Conservation (phyloP, 768 basidiomycete genomes). For the Mrakia blollopis region DNA sequence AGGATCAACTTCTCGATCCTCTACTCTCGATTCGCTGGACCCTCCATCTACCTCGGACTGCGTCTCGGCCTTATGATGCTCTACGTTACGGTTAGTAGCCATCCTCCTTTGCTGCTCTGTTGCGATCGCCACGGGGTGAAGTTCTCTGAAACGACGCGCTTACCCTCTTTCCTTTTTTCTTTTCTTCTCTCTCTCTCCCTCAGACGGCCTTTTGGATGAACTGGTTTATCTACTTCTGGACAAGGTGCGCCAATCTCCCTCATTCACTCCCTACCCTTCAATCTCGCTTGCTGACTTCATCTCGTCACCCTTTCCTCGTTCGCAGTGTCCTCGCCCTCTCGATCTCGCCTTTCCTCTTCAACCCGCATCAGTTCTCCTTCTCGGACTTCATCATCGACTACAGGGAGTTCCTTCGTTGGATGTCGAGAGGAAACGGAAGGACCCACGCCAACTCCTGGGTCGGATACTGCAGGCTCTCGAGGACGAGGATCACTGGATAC, state of each 20-base stretch:
- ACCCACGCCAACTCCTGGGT: constrained; percentile 99
- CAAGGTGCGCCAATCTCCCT: too few species aligned
- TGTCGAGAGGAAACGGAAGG: constrained; percentile 95
- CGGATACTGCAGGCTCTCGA: constrained; percentile 94
- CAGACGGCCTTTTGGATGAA: constrained; percentile 69
- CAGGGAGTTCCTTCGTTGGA: constrained; percentile 97
- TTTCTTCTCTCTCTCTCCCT: too few species aligned
- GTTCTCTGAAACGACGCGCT: too few species aligned
- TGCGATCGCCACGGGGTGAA: too few species aligned
- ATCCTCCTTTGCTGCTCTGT: too few species aligned
- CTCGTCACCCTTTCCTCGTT: too few species aligned
- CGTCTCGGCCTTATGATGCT: constrained; percentile 84
- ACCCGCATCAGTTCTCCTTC: constrained; percentile 96
- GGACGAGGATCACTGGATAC: constrained; percentile 99
- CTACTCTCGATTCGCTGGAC: constrained; percentile 98
- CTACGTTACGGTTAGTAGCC: constrained; percentile 91
- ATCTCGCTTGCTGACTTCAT: too few species aligned
- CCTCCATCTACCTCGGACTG: constrained; percentile 96
- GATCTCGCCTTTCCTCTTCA: constrained; percentile 95
- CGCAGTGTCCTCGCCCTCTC: constrained; percentile 86
- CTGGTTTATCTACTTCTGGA: constrained; percentile 21
- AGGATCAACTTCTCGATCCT: constrained; percentile 90
- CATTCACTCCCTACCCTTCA: too few species aligned
- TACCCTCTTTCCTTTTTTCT: too few species aligned
- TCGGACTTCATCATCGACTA: constrained; percentile 95